These are phyloP conservation scores for Arxiozyma slooffiae DNA, from an alignment of 1,139 yeast genomes.

Conservation along the genomic window DNA sequence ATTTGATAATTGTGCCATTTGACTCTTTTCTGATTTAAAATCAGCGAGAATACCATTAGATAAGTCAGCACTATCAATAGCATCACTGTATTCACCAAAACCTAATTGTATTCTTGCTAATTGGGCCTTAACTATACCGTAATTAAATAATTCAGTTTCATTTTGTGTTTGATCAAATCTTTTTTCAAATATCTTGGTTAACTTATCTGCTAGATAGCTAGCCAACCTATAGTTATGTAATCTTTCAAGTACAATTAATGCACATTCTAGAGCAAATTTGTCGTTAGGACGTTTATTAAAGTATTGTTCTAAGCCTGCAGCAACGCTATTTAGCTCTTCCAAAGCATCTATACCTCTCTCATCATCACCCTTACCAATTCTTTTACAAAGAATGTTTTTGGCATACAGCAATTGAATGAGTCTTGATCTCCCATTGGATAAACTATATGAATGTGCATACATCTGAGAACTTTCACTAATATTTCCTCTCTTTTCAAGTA, in stretches of 20 bases:
- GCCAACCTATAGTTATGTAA: constrained; percentile 53
- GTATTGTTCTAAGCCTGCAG: constrained; percentile 64
- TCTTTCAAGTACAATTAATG: constrained; percentile 58
- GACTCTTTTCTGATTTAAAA: constrained; percentile 26
- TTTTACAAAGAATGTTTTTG: constrained; percentile 39
- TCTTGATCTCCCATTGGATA: constrained; percentile 68
- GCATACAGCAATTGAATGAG: constrained; percentile 67
- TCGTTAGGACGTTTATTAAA: constrained; percentile 60
- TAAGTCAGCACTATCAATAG: constrained; percentile 53
- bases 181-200: constrained; percentile 45
- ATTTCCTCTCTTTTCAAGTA: constrained; percentile 53
- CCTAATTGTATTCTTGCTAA: constrained; percentile 65
- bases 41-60: constrained; percentile 45
- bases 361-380: constrained; percentile 37
- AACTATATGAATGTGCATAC: constrained; percentile 66
- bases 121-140: constrained; percentile 55
- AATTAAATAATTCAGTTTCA: constrained; percentile 39
- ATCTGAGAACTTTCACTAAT: constrained; percentile 41
- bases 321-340: constrained; percentile 58
- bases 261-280: constrained; percentile 50
- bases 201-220: constrained; percentile 37
- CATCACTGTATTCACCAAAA: constrained; percentile 40
- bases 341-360: constrained; percentile 48
- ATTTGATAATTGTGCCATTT: constrained; percentile 42
- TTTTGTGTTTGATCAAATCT: constrained; percentile 51